phyloP scores from a whole-genome alignment of 768 basidiomycete species.

The Myochromella boudieri region DNA sequence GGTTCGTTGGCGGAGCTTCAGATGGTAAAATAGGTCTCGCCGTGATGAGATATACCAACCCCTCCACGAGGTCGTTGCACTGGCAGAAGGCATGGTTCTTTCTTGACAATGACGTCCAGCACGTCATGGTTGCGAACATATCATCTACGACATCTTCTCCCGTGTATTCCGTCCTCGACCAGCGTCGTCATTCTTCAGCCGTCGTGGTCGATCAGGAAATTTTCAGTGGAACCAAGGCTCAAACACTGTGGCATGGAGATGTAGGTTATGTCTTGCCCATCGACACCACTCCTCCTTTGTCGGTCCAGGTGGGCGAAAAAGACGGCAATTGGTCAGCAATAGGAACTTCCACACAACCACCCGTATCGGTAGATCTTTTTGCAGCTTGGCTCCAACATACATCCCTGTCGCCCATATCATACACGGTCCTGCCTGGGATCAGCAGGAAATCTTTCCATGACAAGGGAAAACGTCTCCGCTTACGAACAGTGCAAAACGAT shows the following conservation, averaged over 20 bases:
- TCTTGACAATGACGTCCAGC: constrained; percentile 60
- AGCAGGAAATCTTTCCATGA: constrained; percentile 34
- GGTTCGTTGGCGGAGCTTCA: constrained; percentile 68
- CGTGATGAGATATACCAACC: constrained; percentile 69
- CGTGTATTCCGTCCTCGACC: constrained; percentile 68
- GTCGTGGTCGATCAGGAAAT: constrained; percentile 41
- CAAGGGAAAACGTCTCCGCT: constrained; percentile 29
- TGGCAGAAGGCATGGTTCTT: constrained; percentile 80
- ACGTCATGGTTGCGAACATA: constrained; percentile 59
- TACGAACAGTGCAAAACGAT: constrained; percentile 48
- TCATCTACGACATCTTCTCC: constrained; percentile 43
- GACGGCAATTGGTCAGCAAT: constrained; percentile 62
- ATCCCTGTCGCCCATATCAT: constrained; percentile 39
- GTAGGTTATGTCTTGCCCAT: constrained; percentile 59
- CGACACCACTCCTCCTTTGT: constrained; percentile 30
- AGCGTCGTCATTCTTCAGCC: constrained; percentile 44
- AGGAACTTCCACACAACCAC: constrained; percentile 61
- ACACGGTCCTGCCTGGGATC: constrained; percentile 57
- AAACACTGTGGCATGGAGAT: constrained; percentile 61
- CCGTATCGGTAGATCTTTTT: constrained; percentile 61
- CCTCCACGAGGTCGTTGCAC: constrained; percentile 47
- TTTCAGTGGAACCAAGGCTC: constrained; percentile 15
- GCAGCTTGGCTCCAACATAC: constrained; percentile 57
- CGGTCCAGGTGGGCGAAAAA: constrained; percentile 42
- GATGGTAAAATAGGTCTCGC: constrained; percentile 55